Conservation (phyloP, 495 filamentous ascomycete genomes). For the Tuber microsphaerosporum region DNA sequence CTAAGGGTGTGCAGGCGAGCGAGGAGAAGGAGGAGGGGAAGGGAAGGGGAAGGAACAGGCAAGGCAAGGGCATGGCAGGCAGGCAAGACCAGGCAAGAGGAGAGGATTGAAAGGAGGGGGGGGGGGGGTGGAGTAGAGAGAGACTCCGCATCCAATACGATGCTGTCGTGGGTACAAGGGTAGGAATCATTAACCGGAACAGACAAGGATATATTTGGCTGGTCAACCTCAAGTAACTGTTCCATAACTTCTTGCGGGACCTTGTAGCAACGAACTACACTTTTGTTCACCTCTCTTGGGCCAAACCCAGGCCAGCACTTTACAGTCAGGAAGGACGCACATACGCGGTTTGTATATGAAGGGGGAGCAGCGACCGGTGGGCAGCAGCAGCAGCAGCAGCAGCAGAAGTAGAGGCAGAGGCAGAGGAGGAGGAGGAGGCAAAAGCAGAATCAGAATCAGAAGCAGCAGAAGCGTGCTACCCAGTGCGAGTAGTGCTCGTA, state of each 20-base stretch:
- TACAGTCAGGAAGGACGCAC: background rate
- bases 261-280: slow-evolving; percentile 12
- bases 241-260: too few relatives aligned
- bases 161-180: slow-evolving; percentile 20
- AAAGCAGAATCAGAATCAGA: background rate
- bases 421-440: too few relatives aligned
- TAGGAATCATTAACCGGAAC: too few relatives aligned
- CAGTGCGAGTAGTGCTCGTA: background rate
- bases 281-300: slow-evolving; percentile 19
- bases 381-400: background rate
- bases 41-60: background rate
- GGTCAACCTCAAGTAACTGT: too few relatives aligned
- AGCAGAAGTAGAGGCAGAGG: background rate
- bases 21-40: background rate
- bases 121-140: slow-evolving; percentile 28
- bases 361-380: slow-evolving; percentile 15
- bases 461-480: background rate
- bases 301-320: slow-evolving; percentile 30
- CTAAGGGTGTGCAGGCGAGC: background rate
- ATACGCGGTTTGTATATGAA: slow-evolving; percentile 9
- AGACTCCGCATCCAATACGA: slow-evolving; percentile 32
- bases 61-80: background rate
- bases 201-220: too few relatives aligned
- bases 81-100: background rate
- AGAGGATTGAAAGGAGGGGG: slow-evolving; percentile 12